Evolutionary conservation across 164 flowering plant genomes (phyloP).

Genomic region (Protea cynaroides): DNA sequence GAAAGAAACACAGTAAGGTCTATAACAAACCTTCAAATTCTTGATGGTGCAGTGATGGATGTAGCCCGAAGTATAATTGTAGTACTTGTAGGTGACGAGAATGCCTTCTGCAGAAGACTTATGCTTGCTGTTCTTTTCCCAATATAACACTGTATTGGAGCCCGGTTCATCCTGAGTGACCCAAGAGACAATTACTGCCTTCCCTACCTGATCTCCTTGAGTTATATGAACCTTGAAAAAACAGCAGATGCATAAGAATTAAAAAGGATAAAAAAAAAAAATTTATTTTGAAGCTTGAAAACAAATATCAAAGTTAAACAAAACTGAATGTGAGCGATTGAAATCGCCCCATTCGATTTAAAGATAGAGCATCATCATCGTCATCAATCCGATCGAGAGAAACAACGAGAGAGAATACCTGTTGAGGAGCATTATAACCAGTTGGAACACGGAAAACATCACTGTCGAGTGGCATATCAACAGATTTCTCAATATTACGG

Average conservation of each 20-base stretch:
- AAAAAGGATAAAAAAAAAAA: too few relatives aligned
- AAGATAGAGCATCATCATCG: too few relatives aligned
- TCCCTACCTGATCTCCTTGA: slow-evolving; percentile 73
- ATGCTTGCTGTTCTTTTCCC: slow-evolving; percentile 31
- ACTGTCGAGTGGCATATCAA: slow-evolving; percentile 24
- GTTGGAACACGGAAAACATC: slow-evolving; percentile 20
- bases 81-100: slow-evolving; percentile 40
- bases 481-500: slow-evolving; percentile 12
- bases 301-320: too few relatives aligned
- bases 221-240: slow-evolving; percentile 65
- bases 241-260: neutral
- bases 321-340: too few relatives aligned
- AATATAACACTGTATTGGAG: slow-evolving; percentile 39
- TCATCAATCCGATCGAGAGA: too few relatives aligned
- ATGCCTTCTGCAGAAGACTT: slow-evolving; percentile 29
- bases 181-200: slow-evolving; percentile 72
- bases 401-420: too few relatives aligned
- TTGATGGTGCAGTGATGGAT: slow-evolving; percentile 67
- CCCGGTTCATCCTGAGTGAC: slow-evolving; percentile 56
- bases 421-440: slow-evolving; percentile 26
- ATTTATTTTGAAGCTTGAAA: too few relatives aligned
- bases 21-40: slow-evolving; percentile 47
- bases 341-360: too few relatives aligned
- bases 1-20: too few relatives aligned
- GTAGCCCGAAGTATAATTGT: slow-evolving; percentile 68